Evolutionary conservation across 257 asterid species (phyloP).

Genomic region (Dorcoceras hygrometricum): DNA sequence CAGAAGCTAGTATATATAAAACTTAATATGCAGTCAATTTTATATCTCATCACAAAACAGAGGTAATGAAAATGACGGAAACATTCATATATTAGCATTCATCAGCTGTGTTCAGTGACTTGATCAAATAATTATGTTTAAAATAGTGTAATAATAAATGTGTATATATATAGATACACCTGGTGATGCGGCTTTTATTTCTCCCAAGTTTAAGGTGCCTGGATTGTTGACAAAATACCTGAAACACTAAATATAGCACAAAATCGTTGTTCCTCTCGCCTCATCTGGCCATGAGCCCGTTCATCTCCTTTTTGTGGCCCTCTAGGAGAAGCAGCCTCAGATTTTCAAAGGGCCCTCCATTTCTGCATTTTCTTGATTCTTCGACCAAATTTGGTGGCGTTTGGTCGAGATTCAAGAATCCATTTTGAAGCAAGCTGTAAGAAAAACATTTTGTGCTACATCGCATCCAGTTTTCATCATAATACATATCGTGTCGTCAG

Average conservation of each 20-base stretch:
- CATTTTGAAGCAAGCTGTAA: conserved; percentile 8
- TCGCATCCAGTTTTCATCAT: not conserved
- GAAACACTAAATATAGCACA: conserved; percentile 27
- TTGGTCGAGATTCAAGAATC: conserved; percentile 41
- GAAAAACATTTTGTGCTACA: not conserved
- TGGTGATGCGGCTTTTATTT: conserved; percentile 32
- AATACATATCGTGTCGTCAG: not conserved
- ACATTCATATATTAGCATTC: too few relatives aligned
- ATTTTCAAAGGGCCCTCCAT: conserved; percentile 17
- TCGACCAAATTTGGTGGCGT: conserved; percentile 47
- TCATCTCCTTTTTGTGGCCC: conserved; percentile 42
- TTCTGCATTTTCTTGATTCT: conserved; percentile 26
- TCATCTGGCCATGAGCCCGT: conserved; percentile 36
- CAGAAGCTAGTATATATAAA: too few relatives aligned
- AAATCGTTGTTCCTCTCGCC: conserved; percentile 23
- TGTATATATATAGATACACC: conserved; percentile 26
- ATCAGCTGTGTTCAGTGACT: too few relatives aligned
- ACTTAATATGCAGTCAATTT: too few relatives aligned
- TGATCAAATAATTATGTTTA: conserved; percentile 18
- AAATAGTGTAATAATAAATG: conserved; percentile 4
- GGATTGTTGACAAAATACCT: conserved; percentile 30
- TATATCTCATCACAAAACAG: too few relatives aligned
- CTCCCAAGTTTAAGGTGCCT: conserved; percentile 42
- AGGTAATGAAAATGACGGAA: too few relatives aligned
- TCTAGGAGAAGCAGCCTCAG: conserved; percentile 24